Conservation (phyloP, 108 stramenopile genomes). For the Fistulifera pelliculosa region DNA sequence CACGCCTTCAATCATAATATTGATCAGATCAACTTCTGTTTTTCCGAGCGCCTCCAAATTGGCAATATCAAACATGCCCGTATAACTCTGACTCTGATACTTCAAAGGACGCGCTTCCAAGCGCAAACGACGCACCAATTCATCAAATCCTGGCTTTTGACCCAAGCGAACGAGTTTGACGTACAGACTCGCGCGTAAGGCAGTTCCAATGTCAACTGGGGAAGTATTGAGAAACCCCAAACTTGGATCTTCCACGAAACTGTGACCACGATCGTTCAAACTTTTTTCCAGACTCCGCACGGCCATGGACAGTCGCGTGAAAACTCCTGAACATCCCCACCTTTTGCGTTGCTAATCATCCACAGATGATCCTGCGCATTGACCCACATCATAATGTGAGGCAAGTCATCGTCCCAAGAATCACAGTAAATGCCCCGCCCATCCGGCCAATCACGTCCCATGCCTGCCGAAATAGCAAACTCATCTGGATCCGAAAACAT, state of each 20-base stretch:
- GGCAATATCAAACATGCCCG: constrained; percentile 79
- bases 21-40: constrained; percentile 85
- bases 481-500: constrained; percentile 80
- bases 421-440: constrained; percentile 70
- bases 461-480: constrained; percentile 62
- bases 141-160: constrained; percentile 49
- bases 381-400: constrained; percentile 84
- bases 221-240: constrained; percentile 74
- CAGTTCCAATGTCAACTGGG: constrained; percentile 84
- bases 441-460: constrained; percentile 86
- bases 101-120: constrained; percentile 47
- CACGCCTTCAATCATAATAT: constrained; percentile 88
- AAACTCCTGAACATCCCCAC: constrained; percentile 86
- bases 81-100: constrained; percentile 34
- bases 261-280: constrained; percentile 37
- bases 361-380: constrained; percentile 90
- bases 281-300: constrained; percentile 47
- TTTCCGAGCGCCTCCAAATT: constrained; percentile 83
- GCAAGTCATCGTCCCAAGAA: constrained; percentile 32
- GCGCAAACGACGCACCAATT: constrained; percentile 40
- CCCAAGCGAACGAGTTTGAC: constrained; percentile 71
- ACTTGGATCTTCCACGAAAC: constrained; percentile 40
- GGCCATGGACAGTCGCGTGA: constrained; percentile 50
- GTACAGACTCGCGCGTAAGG: constrained; percentile 75
- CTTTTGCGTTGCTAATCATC: constrained; percentile 74